Percentiles rank a stretch among this genome's conserved stretches.
These are phyloP conservation scores for Knufia fluminis DNA, from an alignment of 2,329 filamentous ascomycete species.

Conservation along the genomic window DNA sequence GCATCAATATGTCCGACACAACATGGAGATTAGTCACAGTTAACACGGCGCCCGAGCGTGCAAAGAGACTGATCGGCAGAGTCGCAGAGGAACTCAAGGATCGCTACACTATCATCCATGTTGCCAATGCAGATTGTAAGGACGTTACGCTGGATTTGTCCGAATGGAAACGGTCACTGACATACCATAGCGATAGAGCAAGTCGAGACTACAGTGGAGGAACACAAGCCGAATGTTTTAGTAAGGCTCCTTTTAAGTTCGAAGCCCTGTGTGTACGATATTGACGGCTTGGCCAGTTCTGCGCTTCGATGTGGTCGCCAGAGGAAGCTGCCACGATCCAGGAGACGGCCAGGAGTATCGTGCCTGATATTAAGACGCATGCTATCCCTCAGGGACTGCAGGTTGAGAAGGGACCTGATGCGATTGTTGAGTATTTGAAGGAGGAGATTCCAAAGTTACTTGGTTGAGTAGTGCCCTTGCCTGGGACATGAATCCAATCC, in stretches of 20 bases:
- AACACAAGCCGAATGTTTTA: conserved; percentile 18
- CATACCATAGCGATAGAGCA: conserved; percentile 3
- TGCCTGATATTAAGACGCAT: conserved; percentile 34
- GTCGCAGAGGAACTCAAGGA: conserved; percentile 54
- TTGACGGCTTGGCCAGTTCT: conserved; percentile 41
- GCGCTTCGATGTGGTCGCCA: conserved; percentile 50
- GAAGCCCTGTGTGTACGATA: neutral
- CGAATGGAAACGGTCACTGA: neutral
- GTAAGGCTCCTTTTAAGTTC: neutral
- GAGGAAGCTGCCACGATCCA: conserved; percentile 33
- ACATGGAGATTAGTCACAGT: conserved; percentile 51
- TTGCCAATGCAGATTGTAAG: conserved; percentile 54
- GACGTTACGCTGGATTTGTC: conserved; percentile 3
- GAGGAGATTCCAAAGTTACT: conserved; percentile 33
- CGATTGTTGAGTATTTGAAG: conserved; percentile 34
- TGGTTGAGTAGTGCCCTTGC: no score
- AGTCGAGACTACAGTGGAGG: conserved; percentile 5
- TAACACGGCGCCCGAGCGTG: conserved; percentile 58
- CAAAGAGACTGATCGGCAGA: conserved; percentile 52
- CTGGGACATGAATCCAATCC: no score
- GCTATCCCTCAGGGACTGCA: conserved; percentile 35
- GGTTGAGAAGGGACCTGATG: conserved; percentile 35
- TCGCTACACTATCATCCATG: conserved; percentile 53
- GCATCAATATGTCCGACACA: conserved; percentile 1
- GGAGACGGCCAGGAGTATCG: conserved; percentile 29